Evolutionary conservation across 139 green algal genomes (phyloP).

Genomic region (Coccomyxa sp.): DNA sequence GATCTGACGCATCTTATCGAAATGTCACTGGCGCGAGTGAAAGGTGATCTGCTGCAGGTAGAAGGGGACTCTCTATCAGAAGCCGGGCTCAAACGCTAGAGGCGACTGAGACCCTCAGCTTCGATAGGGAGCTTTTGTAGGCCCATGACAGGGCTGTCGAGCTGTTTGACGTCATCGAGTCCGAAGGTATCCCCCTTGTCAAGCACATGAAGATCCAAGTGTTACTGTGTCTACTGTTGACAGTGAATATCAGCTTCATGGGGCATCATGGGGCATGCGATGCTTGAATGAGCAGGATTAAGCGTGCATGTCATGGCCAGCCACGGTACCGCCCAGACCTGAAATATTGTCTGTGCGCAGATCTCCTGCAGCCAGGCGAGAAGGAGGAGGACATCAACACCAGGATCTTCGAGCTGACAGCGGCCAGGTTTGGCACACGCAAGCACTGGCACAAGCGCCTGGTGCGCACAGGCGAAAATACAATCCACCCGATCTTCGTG

Average conservation of each 20-base stretch:
- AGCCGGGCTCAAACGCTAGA: too few species aligned
- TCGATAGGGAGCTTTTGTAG: too few species aligned
- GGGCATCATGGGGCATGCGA: background rate
- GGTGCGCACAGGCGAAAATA: slow-evolving; percentile 12
- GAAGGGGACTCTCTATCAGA: too few species aligned
- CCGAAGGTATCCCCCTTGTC: background rate
- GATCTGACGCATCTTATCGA: too few species aligned
- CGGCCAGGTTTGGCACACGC: slow-evolving; percentile 4
- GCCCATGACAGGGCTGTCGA: slow-evolving; percentile 8
- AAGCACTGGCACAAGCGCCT: slow-evolving; percentile 13
- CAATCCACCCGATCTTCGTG: slow-evolving; percentile 8
- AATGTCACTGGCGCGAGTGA: too few species aligned
- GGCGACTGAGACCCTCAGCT: too few species aligned
- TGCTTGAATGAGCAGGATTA: background rate
- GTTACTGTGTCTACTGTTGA: background rate
- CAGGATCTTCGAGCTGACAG: slow-evolving; percentile 6
- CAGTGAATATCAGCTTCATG: background rate
- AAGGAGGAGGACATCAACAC: slow-evolving; percentile 17
- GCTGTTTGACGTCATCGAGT: slow-evolving; percentile 8
- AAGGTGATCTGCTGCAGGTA: too few species aligned
- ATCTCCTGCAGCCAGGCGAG: background rate
- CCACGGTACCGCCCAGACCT: background rate
- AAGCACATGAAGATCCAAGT: background rate
- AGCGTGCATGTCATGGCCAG: too few species aligned
- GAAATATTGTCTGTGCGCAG: background rate